Evolutionary conservation across 495 filamentous ascomycete species (phyloP).

Genomic region (Evernia prunastri): DNA sequence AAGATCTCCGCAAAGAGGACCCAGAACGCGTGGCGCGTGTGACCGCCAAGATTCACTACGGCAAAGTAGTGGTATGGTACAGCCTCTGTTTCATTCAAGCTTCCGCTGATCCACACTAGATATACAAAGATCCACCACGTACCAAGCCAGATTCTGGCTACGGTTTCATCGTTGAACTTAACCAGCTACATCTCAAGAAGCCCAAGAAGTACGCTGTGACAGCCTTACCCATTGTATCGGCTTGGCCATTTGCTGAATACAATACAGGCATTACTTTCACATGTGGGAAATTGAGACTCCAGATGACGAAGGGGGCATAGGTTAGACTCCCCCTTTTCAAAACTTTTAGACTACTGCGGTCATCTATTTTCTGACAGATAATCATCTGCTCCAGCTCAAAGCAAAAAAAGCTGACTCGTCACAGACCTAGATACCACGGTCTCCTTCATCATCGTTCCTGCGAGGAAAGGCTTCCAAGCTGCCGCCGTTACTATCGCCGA

Average conservation of each 20-base stretch:
- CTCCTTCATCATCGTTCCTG: neutral
- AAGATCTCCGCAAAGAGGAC: slow-evolving; percentile 14
- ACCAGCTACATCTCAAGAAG: neutral
- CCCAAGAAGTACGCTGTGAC: slow-evolving; percentile 11
- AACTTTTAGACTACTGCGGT: slow-evolving; percentile 7
- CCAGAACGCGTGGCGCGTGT: slow-evolving; percentile 13
- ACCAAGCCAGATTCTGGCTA: slow-evolving; percentile 13
- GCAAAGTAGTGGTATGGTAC: slow-evolving; percentile 9
- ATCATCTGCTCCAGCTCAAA: neutral
- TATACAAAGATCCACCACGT: slow-evolving; percentile 3
- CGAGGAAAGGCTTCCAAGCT: slow-evolving; percentile 17
- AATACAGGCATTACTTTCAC: slow-evolving; percentile 12
- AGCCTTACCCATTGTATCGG: neutral
- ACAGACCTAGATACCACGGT: neutral
- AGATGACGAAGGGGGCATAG: slow-evolving; percentile 14
- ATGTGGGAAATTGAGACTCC: slow-evolving; percentile 16
- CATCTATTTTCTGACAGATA: neutral
- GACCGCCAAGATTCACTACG: slow-evolving; percentile 14
- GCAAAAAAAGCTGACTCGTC: neutral
- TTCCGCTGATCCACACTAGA: neutral
- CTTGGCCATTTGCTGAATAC: neutral
- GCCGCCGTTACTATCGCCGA: slow-evolving; percentile 16
- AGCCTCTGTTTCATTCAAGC: neutral
- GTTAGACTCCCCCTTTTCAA: neutral
- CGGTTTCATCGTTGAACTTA: slow-evolving; percentile 11